Percentiles rank a stretch among this genome's conserved stretches.
Evolutionary conservation across 169 alveolate species (phyloP).

Genomic region (Plasmodium ovale): DNA sequence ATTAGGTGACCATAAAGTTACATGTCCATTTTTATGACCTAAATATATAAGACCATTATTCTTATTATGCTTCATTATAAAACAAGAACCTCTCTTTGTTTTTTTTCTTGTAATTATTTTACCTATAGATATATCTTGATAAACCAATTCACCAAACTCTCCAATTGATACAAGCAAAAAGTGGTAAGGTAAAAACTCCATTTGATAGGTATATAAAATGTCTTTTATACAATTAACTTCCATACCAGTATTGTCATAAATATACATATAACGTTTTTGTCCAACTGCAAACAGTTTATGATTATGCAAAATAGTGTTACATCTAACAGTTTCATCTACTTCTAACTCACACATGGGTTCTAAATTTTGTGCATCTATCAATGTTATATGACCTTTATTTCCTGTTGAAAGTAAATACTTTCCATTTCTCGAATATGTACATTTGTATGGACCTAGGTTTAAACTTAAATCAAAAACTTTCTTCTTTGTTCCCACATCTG

Average conservation of each 20-base stretch:
- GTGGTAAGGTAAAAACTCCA: conserved; percentile 95
- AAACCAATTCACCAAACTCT: conserved; percentile 93
- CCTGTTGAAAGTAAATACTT: conserved; percentile 93
- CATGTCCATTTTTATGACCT: conserved; percentile 95
- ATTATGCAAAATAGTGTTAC: conserved; percentile 91
- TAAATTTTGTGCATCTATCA: conserved; percentile 87
- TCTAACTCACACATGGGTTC: conserved; percentile 82
- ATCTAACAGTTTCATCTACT: conserved; percentile 73
- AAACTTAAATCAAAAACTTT: conserved; percentile 74
- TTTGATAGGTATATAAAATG: conserved; percentile 86
- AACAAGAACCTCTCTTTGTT: conserved; percentile 93
- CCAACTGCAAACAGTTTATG: conserved; percentile 95
- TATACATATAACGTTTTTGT: conserved; percentile 92
- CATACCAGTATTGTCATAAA: conserved; percentile 95
- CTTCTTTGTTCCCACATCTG: conserved; percentile 72
- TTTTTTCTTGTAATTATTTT: conserved; percentile 91
- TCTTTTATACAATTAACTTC: conserved; percentile 94
- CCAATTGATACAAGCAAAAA: conserved; percentile 92
- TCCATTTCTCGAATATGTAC: conserved; percentile 94
- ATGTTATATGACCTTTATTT: conserved; percentile 93
- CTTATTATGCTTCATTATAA: conserved; percentile 90
- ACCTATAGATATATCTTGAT: conserved; percentile 95
- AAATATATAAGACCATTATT: conserved; percentile 92
- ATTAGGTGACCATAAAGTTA: conserved; percentile 97
- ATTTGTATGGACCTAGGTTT: conserved; percentile 91